These are phyloP conservation scores for Citrullus amarus DNA, from an alignment of 306 rosid genomes.

Conservation along the genomic window DNA sequence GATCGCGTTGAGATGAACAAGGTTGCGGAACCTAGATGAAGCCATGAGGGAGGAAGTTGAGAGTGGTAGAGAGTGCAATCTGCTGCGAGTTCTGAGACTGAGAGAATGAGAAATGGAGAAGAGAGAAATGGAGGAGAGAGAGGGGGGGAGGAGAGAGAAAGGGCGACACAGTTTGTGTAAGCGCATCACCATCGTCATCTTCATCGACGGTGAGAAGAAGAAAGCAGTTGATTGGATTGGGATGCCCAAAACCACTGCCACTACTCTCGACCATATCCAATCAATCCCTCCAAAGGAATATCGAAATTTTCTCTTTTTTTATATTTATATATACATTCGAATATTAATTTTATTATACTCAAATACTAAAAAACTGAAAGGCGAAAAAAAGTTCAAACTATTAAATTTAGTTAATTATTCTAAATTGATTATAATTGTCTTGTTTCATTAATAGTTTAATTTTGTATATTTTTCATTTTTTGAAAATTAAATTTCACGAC, in stretches of 20 bases:
- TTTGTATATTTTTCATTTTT: too few relatives aligned
- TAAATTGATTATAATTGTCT: too few relatives aligned
- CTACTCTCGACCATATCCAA: background rate
- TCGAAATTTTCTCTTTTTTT: background rate
- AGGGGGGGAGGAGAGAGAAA: conserved; percentile 31
- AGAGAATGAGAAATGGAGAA: conserved; percentile 14
- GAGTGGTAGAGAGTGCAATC: conserved; percentile 12
- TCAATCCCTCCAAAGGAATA: background rate
- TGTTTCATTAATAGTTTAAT: too few relatives aligned
- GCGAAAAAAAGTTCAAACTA: too few relatives aligned
- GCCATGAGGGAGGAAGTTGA: conserved; percentile 28
- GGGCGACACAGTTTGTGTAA: conserved; percentile 50
- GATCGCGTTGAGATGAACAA: conserved; percentile 36
- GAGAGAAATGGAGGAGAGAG: conserved; percentile 26
- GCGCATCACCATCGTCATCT: conserved; percentile 29
- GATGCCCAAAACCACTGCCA: background rate
- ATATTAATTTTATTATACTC: background rate
- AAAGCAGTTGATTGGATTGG: background rate
- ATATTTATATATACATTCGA: background rate
- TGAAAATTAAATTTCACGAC: too few relatives aligned
- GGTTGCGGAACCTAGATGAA: conserved; percentile 30
- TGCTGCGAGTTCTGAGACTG: conserved; percentile 18
- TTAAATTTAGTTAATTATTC: too few relatives aligned
- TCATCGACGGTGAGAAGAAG: conserved; percentile 1
- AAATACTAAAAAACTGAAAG: too few relatives aligned